Base-by-base conservation (phyloP, 495 filamentous ascomycete species). In the Corynascus novoguineensis region DNA sequence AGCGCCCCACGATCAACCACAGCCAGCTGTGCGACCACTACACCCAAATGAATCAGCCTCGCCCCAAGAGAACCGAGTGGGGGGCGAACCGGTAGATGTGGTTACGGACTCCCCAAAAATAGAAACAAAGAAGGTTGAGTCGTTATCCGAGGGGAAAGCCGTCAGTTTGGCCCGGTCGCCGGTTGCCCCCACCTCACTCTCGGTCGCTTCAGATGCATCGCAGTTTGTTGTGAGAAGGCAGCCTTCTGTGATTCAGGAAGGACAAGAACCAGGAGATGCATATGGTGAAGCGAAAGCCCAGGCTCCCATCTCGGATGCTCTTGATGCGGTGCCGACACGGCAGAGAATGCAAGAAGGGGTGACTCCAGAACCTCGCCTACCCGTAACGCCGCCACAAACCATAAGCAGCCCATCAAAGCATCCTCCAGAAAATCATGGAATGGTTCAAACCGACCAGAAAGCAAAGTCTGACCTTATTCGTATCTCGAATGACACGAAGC, bases 241-340 rank as follows among this genome's bases (percentile, higher is more conserved):
- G 58, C 81, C 85, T 2, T 84, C 84, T 1, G 73, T 81, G 12
- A 81, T 86, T 4, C 73, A 71, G n/a, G 85, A 87, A 65, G 82
- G 85, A 60, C 69, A 74, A 12, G 79, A 84, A 60, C 77, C 70
- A 11, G 80, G 83, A 54, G 56, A 62, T 11, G 45, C 49, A 27
- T 50, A 51, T 11, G 19, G 40, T 3, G 58, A 60, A 15, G 52
- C 44, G 14, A 28, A 61, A 0, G 50, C 68, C 5, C 62, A 59
- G 29, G 63, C 48, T 28, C 19, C n/a, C 12, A 41, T 59, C 35
- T 54, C 54, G 4, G 63, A 64, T 40, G 64, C 65, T 5, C 25
- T 71, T n/a, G 72, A 74, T 41, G 53, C 72, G 4, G 64, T 69
- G 8, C 71, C 73, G 5, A 61, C 67, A 19, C 65, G 64, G 32